Base-by-base conservation (phyloP, 768 basidiomycete species). In the Phlebiopsis flavidoalba region DNA sequence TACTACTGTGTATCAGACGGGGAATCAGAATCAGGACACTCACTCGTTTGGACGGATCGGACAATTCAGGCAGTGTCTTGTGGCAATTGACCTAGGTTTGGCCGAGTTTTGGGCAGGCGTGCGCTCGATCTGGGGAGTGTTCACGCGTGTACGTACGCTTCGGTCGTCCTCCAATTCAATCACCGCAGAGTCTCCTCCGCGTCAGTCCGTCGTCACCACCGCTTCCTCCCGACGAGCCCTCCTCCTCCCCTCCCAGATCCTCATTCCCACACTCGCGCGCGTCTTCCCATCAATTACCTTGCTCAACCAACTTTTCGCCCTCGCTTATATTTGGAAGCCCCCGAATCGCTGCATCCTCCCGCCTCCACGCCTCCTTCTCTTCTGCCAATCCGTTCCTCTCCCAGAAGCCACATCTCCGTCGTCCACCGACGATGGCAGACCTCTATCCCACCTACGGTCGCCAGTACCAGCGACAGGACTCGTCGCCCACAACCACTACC, bases 391-490 rank as follows among this genome's bases (percentile, higher is more conserved):
- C 68, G 45, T 60, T 60, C 62, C 58, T 55, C 46, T 53, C 36
- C 50, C 61, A 37, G 54, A 36, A 36, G 11, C 37, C 53, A 21
- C 14, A n/a, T n/a, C 53, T 21, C 21, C 37, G 19, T 21, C 37
- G 33, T 7, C 4, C 75, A 74, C 26, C 26, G 26, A 31, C 62
- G 56, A 76, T 78, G 75, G 77, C 79, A 66, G 78, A 79, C 74
- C 74, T 79, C 76, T 79, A 75, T 70, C 76, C 78, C 70, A 67
- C 71, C 62, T 78, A 77, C 71, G 62, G 67, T 53, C 70, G 69
- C 36, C 76, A 67, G 82, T 86, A 86, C 78, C 70, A 67, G 51
- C 71, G 3, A 66, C 70, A 62, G 70, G 71, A 74, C 64, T 24
- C 11, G 36, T 43, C 40, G 72, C 66, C 58, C 65, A 70, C 63